Evolutionary conservation across 2,329 filamentous ascomycete species (phyloP), one percentile per base, ranked within the genome.

Genomic region (Fusarium protoensiforme): DNA sequence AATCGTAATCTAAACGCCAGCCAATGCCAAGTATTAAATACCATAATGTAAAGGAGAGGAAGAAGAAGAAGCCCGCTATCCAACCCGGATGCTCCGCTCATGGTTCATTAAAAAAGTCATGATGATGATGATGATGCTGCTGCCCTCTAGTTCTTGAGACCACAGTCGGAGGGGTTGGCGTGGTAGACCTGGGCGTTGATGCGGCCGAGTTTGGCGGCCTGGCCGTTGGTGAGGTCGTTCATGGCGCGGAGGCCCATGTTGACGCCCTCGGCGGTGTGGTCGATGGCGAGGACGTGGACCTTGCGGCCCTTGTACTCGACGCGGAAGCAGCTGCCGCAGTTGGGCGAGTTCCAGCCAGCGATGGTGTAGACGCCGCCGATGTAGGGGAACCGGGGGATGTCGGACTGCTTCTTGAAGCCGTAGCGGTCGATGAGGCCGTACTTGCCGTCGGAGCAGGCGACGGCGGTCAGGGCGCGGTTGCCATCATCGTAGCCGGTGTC

Each of bases 401-500:
- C 77, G 61, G 85, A 85, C 81, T 90, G 88, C 1, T 82, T 89
- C 61, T 82, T 78, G 89, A 88, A 93, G 75, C 85, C 85, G 83
- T 89, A 89, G 77, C 85, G 87, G 76, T 87, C 90, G 71, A 89
- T 89, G 70, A 94, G 86, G 66, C 92, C 92, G 82, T 93, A 92
- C 69, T 71, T 54, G 63, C 92, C 92, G 78, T 94, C 90, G 35
- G 90, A 92, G 88, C 92, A 94, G 69, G 91, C 80, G 51, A 94
- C 87, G 7, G 78, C 80, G 36, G 82, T 85, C 63, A 95, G 80
- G 51, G 88, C 85, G 66, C 90, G 87, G 68, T 74, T 74, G 53
- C 80, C 80, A 71, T 92, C 84, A 79, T 95, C 93, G 84, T 94
- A 96, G 79, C 87, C 90, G 22, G 84, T 83, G 83, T 95, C 93